phyloP scores from a whole-genome alignment of 192 early-diverging fungal species.

The Entomortierella beljakovae region DNA sequence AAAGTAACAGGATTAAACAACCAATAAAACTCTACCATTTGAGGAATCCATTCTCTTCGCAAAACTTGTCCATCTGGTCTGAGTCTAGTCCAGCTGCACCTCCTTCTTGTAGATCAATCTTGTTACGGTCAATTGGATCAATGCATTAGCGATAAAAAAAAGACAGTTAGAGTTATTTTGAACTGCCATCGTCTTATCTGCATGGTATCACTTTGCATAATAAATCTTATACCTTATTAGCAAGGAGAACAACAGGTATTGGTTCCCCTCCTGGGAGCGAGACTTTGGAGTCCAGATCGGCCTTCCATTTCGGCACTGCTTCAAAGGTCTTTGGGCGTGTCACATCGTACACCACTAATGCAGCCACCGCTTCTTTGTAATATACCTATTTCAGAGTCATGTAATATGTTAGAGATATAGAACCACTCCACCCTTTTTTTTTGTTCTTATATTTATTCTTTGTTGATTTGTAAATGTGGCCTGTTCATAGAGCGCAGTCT shows the following conservation, averaged over 20 bases:
- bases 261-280: conserved; percentile 63
- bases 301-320: conserved; percentile 67
- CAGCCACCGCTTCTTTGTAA: conserved; percentile 70
- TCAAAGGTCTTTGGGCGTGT: conserved; percentile 69
- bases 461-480: background rate
- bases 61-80: conserved; percentile 63
- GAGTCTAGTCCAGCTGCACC: conserved; percentile 35
- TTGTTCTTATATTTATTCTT: background rate
- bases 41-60: conserved; percentile 62
- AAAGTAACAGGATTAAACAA: too few species aligned
- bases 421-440: background rate
- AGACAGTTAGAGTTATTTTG: background rate
- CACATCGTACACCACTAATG: conserved; percentile 70
- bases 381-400: conserved; percentile 52
- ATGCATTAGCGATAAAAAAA: background rate
- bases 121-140: background rate
- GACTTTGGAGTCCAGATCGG: conserved; percentile 69
- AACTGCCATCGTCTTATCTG: background rate
- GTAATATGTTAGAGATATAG: background rate
- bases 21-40: conserved; percentile 61
- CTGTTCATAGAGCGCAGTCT: background rate
- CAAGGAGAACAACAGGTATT: conserved; percentile 67
- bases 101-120: conserved; percentile 62
- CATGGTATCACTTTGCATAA: background rate
- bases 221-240: conserved; percentile 64